Base-by-base conservation (phyloP, 768 basidiomycete species). In the Boletus subparvulus region DNA sequence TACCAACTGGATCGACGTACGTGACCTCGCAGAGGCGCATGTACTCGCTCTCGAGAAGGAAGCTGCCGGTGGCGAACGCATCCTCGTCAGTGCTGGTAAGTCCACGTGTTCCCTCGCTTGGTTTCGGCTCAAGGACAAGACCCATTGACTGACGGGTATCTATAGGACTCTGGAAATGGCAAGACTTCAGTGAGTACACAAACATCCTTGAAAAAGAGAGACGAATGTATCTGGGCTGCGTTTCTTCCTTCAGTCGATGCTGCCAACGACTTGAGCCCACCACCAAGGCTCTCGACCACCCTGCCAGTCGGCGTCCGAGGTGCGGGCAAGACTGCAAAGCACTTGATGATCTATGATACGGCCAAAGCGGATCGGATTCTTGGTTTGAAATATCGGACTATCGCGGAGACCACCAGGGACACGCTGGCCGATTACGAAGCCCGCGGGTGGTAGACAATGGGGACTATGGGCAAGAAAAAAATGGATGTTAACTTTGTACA, bases 11-110 rank as follows among this genome's bases (percentile, higher is more conserved):
- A 64, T 81, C 30, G 81, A 85, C 49, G 83, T 84, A 7, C 77
- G 83, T 7, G 84, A 86, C 64, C 64, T 83, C 35, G 84, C 80
- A 0, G 67, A 72, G 16, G 83, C 80, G 0, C 86, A 88, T 61
- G 75, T 76, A 1, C 66, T 73, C 6, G 83, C 83, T 5, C 67
- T 90, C 21, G 75, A 77, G 51, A 78, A 75, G 48, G 73, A 77
- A 28, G 77, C 73, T 3, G 86, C 85, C 0, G 80, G 78, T 3
- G 82, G 82, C 2, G 75, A 88, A 53, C 74, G 88, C 35, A 78
- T 88, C 63, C 77, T 88, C 63, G 59, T 82, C 40, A 70, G 69
- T n/a, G 71, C 67, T 3, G 74, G 76, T 60, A 49, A 65, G 55
- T 51, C 32, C 11, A 3, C 36, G 19, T 39, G 2, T 33, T 30